A percentile compares a stretch with the other conserved stretches of the same genome.
These are phyloP conservation scores for Phytophthora cactorum DNA, from an alignment of 352 stramenopile genomes.

Conservation along the genomic window DNA sequence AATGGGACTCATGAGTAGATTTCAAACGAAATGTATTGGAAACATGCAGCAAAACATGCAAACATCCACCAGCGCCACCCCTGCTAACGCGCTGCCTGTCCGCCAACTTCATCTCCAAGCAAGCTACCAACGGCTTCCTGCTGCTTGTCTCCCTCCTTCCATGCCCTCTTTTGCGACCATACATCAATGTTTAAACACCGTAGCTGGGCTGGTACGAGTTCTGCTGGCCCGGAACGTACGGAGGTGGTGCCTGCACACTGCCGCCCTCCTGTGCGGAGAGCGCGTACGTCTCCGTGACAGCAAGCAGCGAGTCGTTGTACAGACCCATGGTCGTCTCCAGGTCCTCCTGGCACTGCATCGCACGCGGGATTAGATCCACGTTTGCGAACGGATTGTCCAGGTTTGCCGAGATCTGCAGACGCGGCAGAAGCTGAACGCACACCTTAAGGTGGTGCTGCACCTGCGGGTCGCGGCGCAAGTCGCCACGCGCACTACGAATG, in stretches of 20 bases:
- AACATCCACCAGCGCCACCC: conserved; percentile 24
- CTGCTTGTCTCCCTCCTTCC: conserved; percentile 21
- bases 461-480: conserved; percentile 78
- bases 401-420: conserved; percentile 89
- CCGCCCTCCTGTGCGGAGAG: conserved; percentile 75
- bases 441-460: conserved; percentile 90
- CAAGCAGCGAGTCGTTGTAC: conserved; percentile 90
- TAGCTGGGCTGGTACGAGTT: conserved; percentile 92
- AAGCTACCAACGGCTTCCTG: conserved; percentile 40
- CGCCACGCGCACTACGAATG: conserved; percentile 82
- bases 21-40: conserved; percentile 34
- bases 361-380: conserved; percentile 85
- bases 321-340: conserved; percentile 87
- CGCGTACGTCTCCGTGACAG: conserved; percentile 87
- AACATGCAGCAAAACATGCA: conserved; percentile 38
- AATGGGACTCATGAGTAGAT: background rate
- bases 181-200: conserved; percentile 59
- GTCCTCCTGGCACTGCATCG: conserved; percentile 90
- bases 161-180: conserved; percentile 14
- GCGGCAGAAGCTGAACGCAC: conserved; percentile 85
- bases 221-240: conserved; percentile 89
- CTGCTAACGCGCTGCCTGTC: conserved; percentile 5
- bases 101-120: conserved; percentile 28
- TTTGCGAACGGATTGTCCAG: conserved; percentile 91
- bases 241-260: conserved; percentile 65